These are phyloP conservation scores for Scenedesmus sp. DNA, from an alignment of 163 green algal genomes.

Conservation along the genomic window DNA sequence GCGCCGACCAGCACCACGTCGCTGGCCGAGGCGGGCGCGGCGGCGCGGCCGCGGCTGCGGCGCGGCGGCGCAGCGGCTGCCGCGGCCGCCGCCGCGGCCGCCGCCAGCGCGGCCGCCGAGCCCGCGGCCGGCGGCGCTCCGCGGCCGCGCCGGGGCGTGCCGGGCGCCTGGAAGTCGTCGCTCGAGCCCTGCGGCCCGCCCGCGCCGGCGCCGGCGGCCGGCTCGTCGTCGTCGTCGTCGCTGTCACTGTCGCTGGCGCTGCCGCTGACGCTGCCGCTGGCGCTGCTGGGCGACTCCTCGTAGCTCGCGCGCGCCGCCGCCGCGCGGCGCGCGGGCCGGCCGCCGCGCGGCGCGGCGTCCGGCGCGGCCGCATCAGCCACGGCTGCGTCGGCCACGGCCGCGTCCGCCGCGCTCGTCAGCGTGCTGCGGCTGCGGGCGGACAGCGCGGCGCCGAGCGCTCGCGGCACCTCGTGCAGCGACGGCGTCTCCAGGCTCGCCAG, in stretches of 20 bases:
- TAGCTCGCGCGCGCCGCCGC: background rate
- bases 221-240: background rate
- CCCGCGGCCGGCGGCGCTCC: background rate
- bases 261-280: too few species aligned
- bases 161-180: slow-evolving; percentile 17
- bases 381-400: background rate
- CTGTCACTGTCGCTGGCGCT: background rate
- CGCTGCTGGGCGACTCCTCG: background rate
- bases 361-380: background rate
- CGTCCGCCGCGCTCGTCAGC: slow-evolving; percentile 18
- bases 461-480: slow-evolving; percentile 8
- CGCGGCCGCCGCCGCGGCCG: background rate
- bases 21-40: background rate
- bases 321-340: too few species aligned
- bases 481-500: slow-evolving; percentile 13
- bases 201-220: too few species aligned
- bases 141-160: background rate
- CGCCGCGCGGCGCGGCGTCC: too few species aligned
- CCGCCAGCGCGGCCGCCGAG: background rate
- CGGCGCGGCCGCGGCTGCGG: background rate
- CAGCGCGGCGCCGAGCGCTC: background rate
- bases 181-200: background rate
- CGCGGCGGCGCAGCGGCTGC: background rate
- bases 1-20: slow-evolving; percentile 12
- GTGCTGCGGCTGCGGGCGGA: slow-evolving; percentile 14